phyloP scores from a whole-genome alignment of 2,329 filamentous ascomycete genomes.

The Ophiosphaerella korrae region DNA sequence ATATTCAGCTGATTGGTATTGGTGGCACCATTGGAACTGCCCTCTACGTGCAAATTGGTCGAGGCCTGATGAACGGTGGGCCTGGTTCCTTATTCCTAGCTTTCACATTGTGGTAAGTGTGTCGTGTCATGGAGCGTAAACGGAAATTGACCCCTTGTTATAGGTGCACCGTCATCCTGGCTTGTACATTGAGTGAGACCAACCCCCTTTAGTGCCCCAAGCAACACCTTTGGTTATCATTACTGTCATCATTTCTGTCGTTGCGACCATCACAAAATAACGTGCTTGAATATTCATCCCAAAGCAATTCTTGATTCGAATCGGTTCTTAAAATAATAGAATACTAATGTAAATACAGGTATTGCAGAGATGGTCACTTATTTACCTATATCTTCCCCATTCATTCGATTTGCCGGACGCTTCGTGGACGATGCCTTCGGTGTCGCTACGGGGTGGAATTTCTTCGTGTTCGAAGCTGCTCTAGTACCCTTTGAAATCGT shows the following conservation, averaged over 20 bases:
- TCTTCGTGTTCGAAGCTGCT: conserved; percentile 71
- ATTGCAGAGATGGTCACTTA: conserved; percentile 80
- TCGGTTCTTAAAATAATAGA: conserved; percentile 1
- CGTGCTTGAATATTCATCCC: conserved; percentile 15
- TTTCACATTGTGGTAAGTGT: conserved; percentile 51
- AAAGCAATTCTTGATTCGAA: conserved; percentile 8
- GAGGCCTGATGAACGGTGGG: conserved; percentile 53
- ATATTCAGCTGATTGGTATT: conserved; percentile 55
- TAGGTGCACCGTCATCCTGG: conserved; percentile 51
- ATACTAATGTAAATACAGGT: conserved; percentile 37
- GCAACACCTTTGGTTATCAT: conserved; percentile 30
- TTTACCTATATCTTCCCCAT: conserved; percentile 76
- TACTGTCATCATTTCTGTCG: conserved; percentile 17
- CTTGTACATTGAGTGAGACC: conserved; percentile 48
- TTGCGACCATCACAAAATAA: not conserved
- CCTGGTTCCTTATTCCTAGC: conserved; percentile 54
- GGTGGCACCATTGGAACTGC: conserved; percentile 56
- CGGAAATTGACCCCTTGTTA: conserved; percentile 5
- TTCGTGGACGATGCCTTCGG: conserved; percentile 78
- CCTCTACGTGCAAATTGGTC: conserved; percentile 54
- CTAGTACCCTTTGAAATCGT: conserved; percentile 72
- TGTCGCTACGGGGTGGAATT: conserved; percentile 75
- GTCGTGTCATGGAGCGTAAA: not conserved
- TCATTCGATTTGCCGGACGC: conserved; percentile 76
- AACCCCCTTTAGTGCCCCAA: conserved; percentile 19